Base-by-base conservation (phyloP, 768 basidiomycete species). In the Kondoa malvinella region DNA sequence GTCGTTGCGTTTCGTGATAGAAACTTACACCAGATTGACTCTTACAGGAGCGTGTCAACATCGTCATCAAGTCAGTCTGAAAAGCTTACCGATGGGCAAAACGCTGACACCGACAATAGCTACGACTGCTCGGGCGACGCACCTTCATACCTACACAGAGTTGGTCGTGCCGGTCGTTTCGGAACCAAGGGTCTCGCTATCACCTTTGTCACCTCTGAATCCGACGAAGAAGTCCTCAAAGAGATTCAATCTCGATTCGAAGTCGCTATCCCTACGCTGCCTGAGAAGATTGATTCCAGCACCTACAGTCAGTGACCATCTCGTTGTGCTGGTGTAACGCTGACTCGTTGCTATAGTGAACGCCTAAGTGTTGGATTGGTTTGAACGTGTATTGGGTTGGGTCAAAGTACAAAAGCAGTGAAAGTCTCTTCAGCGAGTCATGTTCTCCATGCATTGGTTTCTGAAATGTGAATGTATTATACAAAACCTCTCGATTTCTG, bases 171-270 rank as follows among this genome's bases (percentile, higher is more conserved):
- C 72, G 95, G 95, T 72, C 90, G 95, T 70, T 99, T 99, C 78
- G 95, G 95, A 72, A 99, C 95, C 34, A 97, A 97, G 79, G 95
- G 95, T 82, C 86, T 99, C 57, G 92, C 94, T 21, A 89, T 97
- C 77, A 96, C 92, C 0, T 99, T 94, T 75, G 89, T 96, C 56
- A 85, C 94, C 2, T 88, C 87, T 25, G 92, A 96, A 65, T 84
- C 81, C 70, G 95, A 99, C 75, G 85, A 88, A 76, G 88, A 89
- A 78, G 92, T 99, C 69, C 88, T 99, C 86, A 82, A 86, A 56
- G 83, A 87, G 30, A 97, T 99, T 73, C 95, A 99, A 78, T 85
- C 89, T 56, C 80, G 95, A 72, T 99, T 99, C 80, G 94, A 96
- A 76, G 94, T 99, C 32, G 92, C 90, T 33, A 91, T 99, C 56